Percentiles rank a stretch among this genome's conserved stretches.
These are phyloP conservation scores for Leishmania amazonensis DNA, from an alignment of 208 protist species.

Conservation along the genomic window DNA sequence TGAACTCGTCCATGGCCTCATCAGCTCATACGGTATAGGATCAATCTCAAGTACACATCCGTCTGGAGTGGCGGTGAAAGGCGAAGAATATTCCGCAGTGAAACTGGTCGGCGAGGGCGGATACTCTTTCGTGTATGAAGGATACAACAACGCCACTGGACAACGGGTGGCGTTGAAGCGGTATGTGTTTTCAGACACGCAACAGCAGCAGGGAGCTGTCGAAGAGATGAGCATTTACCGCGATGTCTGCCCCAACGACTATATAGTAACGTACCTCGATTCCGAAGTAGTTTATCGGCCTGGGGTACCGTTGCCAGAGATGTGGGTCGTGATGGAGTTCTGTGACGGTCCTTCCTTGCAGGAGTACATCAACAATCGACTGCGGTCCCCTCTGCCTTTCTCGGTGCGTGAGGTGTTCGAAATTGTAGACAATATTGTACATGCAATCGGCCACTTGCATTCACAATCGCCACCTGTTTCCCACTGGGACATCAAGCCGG, in stretches of 20 bases:
- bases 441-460: slow-evolving; percentile 68
- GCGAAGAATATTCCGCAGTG: slow-evolving; percentile 47
- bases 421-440: slow-evolving; percentile 55
- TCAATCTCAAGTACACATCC: slow-evolving; percentile 14
- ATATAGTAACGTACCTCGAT: slow-evolving; percentile 40
- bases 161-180: slow-evolving; percentile 47
- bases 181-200: slow-evolving; percentile 37
- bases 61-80: slow-evolving; percentile 43
- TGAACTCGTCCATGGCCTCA: slow-evolving; percentile 22
- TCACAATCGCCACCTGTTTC: slow-evolving; percentile 83
- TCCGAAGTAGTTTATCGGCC: slow-evolving; percentile 34
- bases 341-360: slow-evolving; percentile 62
- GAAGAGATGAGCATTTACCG: slow-evolving; percentile 43
- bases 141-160: slow-evolving; percentile 35
- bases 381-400: slow-evolving; percentile 44
- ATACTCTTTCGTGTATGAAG: slow-evolving; percentile 66
- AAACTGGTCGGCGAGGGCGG: slow-evolving; percentile 59
- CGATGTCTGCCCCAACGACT: slow-evolving; percentile 35
- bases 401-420: slow-evolving; percentile 56
- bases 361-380: slow-evolving; percentile 67
- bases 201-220: slow-evolving; percentile 27
- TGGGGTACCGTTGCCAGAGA: slow-evolving; percentile 43
- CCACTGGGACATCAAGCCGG: slow-evolving; percentile 94
- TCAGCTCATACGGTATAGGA: slow-evolving; percentile 18
- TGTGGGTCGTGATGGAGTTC: slow-evolving; percentile 81